These are phyloP conservation scores for Pleurotus ostreatus DNA, from an alignment of 768 basidiomycete genomes.

Conservation along the genomic window DNA sequence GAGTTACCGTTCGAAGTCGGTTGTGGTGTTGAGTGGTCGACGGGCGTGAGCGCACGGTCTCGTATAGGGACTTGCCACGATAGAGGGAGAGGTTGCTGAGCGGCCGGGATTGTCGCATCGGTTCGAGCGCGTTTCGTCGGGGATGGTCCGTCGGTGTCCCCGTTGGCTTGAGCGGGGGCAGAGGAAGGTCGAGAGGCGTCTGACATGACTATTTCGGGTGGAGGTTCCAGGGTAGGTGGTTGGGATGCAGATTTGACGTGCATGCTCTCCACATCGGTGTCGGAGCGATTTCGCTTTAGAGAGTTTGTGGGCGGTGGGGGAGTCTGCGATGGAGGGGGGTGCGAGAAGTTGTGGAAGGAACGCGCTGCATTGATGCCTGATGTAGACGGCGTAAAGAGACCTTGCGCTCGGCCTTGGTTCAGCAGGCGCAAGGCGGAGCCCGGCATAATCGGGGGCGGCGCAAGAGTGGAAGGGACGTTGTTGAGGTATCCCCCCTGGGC, in stretches of 20 bases:
- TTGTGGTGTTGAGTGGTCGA: constrained; percentile 22
- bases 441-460: constrained; percentile 83
- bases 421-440: constrained; percentile 81
- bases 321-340: constrained; percentile 40
- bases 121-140: constrained; percentile 70
- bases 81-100: constrained; percentile 29
- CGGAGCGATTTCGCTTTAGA: constrained; percentile 62
- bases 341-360: constrained; percentile 49
- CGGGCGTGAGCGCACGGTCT: constrained; percentile 26
- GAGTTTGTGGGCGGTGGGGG: constrained; percentile 43
- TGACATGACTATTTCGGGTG: constrained; percentile 40
- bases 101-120: constrained; percentile 33
- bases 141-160: constrained; percentile 56
- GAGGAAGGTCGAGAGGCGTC: constrained; percentile 52
- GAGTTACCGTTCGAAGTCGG: constrained; percentile 40
- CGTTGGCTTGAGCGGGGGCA: constrained; percentile 41
- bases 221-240: constrained; percentile 20
- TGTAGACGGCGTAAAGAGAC: constrained; percentile 82
- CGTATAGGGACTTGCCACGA: constrained; percentile 28
- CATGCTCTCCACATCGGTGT: constrained; percentile 53
- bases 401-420: constrained; percentile 83
- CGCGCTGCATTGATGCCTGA: constrained; percentile 48
- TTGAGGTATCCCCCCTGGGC: constrained; percentile 39
- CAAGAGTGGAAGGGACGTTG: constrained; percentile 51
- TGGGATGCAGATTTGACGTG: constrained; percentile 17